phyloP scores from a whole-genome alignment of 108 stramenopile genomes.

The Nitzschia inconspicua region DNA sequence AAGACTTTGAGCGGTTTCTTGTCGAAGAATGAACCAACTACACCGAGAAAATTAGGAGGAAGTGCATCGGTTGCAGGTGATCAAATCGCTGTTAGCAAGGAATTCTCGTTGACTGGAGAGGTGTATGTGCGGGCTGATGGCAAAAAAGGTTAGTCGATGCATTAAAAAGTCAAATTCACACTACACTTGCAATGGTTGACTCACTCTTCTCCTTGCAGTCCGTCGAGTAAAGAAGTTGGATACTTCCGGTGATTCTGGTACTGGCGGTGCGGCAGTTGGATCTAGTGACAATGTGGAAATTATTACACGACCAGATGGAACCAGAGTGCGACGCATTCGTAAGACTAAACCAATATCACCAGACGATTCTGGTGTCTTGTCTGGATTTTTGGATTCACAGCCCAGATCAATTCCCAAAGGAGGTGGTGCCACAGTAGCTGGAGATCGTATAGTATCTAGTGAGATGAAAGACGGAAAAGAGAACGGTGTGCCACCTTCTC shows the following conservation, averaged over 20 bases:
- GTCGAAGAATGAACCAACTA: slow-evolving; percentile 3
- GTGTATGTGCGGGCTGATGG: slow-evolving; percentile 54
- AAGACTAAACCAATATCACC: slow-evolving; percentile 25
- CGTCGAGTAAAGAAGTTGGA: slow-evolving; percentile 29
- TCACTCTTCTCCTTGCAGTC: slow-evolving; percentile 7
- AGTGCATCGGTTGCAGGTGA: slow-evolving; percentile 45
- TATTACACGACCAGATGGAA: slow-evolving; percentile 47
- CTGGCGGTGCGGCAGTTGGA: not conserved
- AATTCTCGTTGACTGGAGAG: slow-evolving; percentile 35
- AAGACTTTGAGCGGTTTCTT: slow-evolving; percentile 30
- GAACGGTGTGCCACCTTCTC: not conserved
- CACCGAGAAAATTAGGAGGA: slow-evolving; percentile 15
- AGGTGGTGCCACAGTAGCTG: slow-evolving; percentile 29
- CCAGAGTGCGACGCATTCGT: slow-evolving; percentile 36
- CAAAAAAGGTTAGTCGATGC: slow-evolving; percentile 30
- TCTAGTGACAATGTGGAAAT: slow-evolving; percentile 34
- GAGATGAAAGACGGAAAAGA: slow-evolving; percentile 13
- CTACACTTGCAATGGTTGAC: not conserved
- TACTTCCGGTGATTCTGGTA: not conserved
- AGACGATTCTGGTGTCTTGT: not conserved
- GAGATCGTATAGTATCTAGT: slow-evolving; percentile 5
- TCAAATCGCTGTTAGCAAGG: slow-evolving; percentile 29
- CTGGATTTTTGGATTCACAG: slow-evolving; percentile 29
- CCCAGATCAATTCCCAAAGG: slow-evolving; percentile 10
- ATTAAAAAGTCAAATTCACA: not conserved